Evolutionary conservation across 306 rosid species (phyloP), one percentile per base, ranked within the genome.

Genomic region (Quercus parvula): DNA sequence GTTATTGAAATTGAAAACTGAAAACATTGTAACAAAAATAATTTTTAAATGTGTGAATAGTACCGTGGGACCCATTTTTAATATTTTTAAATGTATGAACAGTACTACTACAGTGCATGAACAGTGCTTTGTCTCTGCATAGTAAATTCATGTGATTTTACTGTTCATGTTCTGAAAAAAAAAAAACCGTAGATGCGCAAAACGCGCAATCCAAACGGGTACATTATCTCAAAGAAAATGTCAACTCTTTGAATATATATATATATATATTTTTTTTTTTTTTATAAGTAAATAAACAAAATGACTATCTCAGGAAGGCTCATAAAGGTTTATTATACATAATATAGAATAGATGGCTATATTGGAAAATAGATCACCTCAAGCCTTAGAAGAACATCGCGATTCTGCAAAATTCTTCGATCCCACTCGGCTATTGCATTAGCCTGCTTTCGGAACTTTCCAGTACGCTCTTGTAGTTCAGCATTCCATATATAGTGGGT

Each of bases 401-500:
- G 96, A 78, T 94, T 90, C 54, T 87, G 92, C 90, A 94, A 86
- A 78, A 94, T 94, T 84, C 97, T 90, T 77, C 92, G 84, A 85
- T 94, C 98, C 99, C 99, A 94, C 71, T 91, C 97, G 56, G 95
- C 95, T 76, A 92, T 92, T 1, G 96, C 97, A 86, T 90, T 94
- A 69, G 99, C 97, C 85, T 94, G 97, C 88, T 94, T 94, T 67
- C 97, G 90, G 78, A 94, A 94, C 58, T 92, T 91, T 67, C 97
- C 97, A 56, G 95, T 90, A 78, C 97, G 97, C 86, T 92, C 94
- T 91, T 92, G 99, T 77, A 92, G 89, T 87, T 95, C 97, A 6
- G 88, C 75, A 87, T 95, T 95, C 99, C 99, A 95, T 31, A 31
- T 31, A 4, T 1, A 5, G 35, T 2, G 14, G 51, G 13, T 44